Conservation (phyloP, 108 stramenopile species). For the Parmales sp. region DNA sequence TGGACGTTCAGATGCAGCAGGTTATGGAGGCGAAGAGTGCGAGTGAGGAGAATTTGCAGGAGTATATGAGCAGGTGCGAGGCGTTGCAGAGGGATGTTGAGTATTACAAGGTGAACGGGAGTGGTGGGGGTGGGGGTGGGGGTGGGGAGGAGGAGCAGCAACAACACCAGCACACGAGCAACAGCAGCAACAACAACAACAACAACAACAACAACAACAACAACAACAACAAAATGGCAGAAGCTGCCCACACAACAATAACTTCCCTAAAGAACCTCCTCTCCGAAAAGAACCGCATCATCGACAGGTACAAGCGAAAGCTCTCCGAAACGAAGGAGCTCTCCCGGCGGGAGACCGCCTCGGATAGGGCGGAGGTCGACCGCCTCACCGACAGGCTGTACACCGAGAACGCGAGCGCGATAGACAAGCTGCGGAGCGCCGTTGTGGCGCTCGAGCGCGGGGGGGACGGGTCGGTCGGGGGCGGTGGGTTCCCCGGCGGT, state of each 20-base stretch:
- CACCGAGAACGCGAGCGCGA: slow-evolving; percentile 15
- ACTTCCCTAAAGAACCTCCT: slow-evolving; percentile 15
- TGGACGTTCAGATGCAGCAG: not conserved
- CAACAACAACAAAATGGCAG: slow-evolving; percentile 10
- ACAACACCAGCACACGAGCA: not conserved
- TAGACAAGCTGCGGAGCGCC: slow-evolving; percentile 17
- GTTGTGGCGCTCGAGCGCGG: slow-evolving; percentile 5
- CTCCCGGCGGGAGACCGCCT: slow-evolving; percentile 5
- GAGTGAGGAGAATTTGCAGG: not conserved
- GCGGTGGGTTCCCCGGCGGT: not conserved
- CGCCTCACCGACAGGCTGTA: slow-evolving; percentile 16
- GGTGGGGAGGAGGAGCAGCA: not conserved
- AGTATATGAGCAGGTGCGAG: slow-evolving; percentile 3
- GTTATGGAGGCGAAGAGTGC: not conserved
- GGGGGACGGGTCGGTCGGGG: not conserved
- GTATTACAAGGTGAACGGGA: not conserved
- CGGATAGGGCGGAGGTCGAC: slow-evolving; percentile 16
- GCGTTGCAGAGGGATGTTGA: not conserved
- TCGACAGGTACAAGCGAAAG: slow-evolving; percentile 18
- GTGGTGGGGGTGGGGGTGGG: not conserved
- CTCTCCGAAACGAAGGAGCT: slow-evolving; percentile 6
- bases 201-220: too few relatives aligned
- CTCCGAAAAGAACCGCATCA: slow-evolving; percentile 12
- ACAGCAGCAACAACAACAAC: not conserved
- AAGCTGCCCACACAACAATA: slow-evolving; percentile 15